phyloP scores from a whole-genome alignment of 2,329 filamentous ascomycete species.

The Ophiocordyceps robertsii region DNA sequence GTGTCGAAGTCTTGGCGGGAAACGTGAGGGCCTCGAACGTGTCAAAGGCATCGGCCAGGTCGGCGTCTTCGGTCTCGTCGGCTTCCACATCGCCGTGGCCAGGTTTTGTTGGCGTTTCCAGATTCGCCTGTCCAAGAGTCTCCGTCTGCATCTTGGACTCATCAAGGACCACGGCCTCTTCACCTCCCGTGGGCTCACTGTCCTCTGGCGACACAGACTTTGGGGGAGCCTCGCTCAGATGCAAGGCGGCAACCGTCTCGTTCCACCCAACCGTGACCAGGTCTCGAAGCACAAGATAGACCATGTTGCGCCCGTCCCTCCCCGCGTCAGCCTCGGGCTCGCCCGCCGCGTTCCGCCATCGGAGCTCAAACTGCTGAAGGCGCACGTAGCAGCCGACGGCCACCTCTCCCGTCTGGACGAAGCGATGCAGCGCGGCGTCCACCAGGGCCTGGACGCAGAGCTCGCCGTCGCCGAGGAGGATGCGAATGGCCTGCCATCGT shows the following conservation, averaged over 20 bases:
- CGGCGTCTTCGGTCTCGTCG: constrained; percentile 8
- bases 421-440: constrained; percentile 28
- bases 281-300: constrained; percentile 32
- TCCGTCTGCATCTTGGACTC: background rate
- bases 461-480: constrained; percentile 39
- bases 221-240: constrained; percentile 2
- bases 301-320: constrained; percentile 13
- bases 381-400: constrained; percentile 34
- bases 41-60: constrained; percentile 21
- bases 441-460: constrained; percentile 41
- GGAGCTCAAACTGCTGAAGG: constrained; percentile 26
- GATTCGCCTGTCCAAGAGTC: background rate
- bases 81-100: background rate
- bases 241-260: constrained; percentile 19
- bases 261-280: constrained; percentile 35
- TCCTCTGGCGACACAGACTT: background rate
- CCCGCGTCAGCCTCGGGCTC: background rate
- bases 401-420: constrained; percentile 32
- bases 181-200: background rate
- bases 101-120: background rate
- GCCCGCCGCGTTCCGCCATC: constrained; percentile 9
- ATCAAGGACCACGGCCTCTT: too few relatives aligned
- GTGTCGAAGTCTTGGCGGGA: constrained; percentile 6
- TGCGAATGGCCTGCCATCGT: constrained; percentile 29
- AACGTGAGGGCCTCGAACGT: constrained; percentile 23